phyloP scores from a whole-genome alignment of 2,329 filamentous ascomycete genomes.

The Camptophora hylomeconis region DNA sequence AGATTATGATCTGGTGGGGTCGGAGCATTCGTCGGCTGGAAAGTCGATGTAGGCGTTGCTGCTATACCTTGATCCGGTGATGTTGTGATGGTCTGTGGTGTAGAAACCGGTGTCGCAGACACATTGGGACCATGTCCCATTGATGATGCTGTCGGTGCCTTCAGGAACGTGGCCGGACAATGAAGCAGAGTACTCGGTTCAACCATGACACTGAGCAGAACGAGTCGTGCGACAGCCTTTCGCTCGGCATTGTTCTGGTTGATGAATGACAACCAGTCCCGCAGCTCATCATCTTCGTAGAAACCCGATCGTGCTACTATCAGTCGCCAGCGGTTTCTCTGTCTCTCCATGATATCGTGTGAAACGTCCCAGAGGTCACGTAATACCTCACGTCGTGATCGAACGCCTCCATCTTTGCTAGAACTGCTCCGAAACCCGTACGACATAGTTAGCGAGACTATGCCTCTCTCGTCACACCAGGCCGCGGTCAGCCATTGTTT shows the following conservation, averaged over 20 bases:
- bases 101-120: conserved; percentile 17
- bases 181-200: conserved; percentile 5
- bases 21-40: conserved; percentile 15
- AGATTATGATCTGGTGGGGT: conserved; percentile 12
- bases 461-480: conserved; percentile 46
- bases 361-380: conserved; percentile 47
- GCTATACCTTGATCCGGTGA: conserved; percentile 30
- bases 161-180: too few species aligned
- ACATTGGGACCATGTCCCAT: conserved; percentile 3
- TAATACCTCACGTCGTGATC: conserved; percentile 36
- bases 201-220: conserved; percentile 10
- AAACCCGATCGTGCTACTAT: conserved; percentile 40
- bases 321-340: conserved; percentile 42
- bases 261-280: conserved; percentile 20
- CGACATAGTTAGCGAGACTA: conserved; percentile 38
- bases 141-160: too few species aligned
- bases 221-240: conserved; percentile 6
- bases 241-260: conserved; percentile 1
- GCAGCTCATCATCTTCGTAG: conserved; percentile 38
- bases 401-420: conserved; percentile 21
- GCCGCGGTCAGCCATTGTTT: conserved; percentile 45
- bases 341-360: conserved; percentile 38
- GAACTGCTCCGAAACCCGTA: conserved; percentile 36
- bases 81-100: conserved; percentile 14
- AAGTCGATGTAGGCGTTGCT: conserved; percentile 22